Evolutionary conservation across 1,139 yeast genomes (phyloP).

Genomic region (Saccharomyces hybrid): DNA sequence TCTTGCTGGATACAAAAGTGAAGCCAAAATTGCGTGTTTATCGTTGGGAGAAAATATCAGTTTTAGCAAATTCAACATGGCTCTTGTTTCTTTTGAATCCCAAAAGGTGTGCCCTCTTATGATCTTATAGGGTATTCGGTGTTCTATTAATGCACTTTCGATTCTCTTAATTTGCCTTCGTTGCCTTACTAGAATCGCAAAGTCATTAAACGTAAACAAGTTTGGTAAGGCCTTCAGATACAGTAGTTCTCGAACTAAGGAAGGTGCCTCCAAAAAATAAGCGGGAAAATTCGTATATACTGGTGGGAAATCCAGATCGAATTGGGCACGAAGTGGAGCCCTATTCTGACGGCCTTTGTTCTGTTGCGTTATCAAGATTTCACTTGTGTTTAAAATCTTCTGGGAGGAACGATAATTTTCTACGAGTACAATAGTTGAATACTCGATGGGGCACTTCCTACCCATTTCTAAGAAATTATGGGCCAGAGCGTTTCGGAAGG

Average conservation of each 20-base stretch:
- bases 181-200: slow-evolving; percentile 66
- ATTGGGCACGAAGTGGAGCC: slow-evolving; percentile 41
- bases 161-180: slow-evolving; percentile 49
- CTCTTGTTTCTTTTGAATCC: slow-evolving; percentile 64
- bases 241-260: slow-evolving; percentile 50
- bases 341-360: slow-evolving; percentile 37
- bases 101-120: slow-evolving; percentile 72
- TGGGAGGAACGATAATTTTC: slow-evolving; percentile 79
- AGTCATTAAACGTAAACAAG: slow-evolving; percentile 44
- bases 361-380: slow-evolving; percentile 60
- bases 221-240: slow-evolving; percentile 37
- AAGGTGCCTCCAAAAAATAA: slow-evolving; percentile 47
- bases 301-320: slow-evolving; percentile 40
- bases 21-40: slow-evolving; percentile 49
- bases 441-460: slow-evolving; percentile 36
- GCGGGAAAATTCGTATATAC: slow-evolving; percentile 38
- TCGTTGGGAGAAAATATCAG: slow-evolving; percentile 53
- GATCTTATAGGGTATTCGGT: slow-evolving; percentile 56
- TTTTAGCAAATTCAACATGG: slow-evolving; percentile 57
- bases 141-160: slow-evolving; percentile 52
- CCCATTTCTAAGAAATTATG: slow-evolving; percentile 59
- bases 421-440: slow-evolving; percentile 41
- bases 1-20: slow-evolving; percentile 53
- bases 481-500: slow-evolving; percentile 73
- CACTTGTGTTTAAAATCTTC: slow-evolving; percentile 59